Percentiles rank a stretch among this genome's conserved stretches.
These are phyloP conservation scores for Gynochthodes officinalis DNA, from an alignment of 257 asterid genomes.

Conservation along the genomic window DNA sequence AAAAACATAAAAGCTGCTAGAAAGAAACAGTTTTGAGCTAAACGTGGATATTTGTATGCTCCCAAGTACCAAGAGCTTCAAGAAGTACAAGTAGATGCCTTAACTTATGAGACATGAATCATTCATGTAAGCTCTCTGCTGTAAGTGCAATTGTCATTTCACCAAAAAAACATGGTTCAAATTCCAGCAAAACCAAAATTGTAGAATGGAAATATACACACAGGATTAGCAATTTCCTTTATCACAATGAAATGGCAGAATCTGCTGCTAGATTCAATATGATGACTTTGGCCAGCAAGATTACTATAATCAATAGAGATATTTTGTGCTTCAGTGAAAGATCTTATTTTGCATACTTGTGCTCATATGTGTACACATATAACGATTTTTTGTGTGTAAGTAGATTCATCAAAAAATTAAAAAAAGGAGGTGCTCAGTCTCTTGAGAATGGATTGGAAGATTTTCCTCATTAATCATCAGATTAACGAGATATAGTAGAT, in stretches of 20 bases:
- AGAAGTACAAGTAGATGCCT: not conserved
- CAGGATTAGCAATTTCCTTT: no score
- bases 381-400: not conserved
- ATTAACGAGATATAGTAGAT: constrained; percentile 17
- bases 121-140: not conserved
- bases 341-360: not conserved
- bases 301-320: not conserved
- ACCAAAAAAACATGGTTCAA: not conserved
- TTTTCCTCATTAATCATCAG: constrained; percentile 18
- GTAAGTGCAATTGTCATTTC: not conserved
- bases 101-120: not conserved
- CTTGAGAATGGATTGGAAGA: not conserved
- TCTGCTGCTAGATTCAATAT: not conserved
- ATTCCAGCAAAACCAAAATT: not conserved
- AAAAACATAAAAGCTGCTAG: not conserved
- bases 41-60: not conserved
- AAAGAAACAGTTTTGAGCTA: not conserved
- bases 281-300: not conserved
- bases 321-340: not conserved
- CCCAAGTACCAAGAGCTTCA: not conserved
- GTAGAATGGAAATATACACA: not conserved
- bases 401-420: not conserved
- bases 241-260: not conserved
- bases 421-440: constrained; percentile 15
- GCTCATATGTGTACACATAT: not conserved